These are phyloP conservation scores for Exophiala viscosa DNA, from an alignment of 2,329 filamentous ascomycete genomes.

Conservation along the genomic window DNA sequence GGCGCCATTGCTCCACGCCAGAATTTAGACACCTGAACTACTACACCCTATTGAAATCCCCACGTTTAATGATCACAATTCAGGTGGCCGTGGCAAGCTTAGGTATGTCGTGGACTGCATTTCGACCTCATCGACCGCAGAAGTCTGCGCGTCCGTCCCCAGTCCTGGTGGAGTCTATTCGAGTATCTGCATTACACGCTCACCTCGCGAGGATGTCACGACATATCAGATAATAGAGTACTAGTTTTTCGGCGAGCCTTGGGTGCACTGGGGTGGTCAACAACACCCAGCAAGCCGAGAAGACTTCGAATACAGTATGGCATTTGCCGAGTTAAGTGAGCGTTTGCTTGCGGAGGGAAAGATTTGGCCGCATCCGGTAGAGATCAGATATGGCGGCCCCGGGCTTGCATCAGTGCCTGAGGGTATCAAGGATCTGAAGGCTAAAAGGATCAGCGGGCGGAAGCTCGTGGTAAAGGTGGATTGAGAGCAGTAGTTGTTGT, in stretches of 20 bases:
- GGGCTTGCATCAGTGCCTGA: background rate
- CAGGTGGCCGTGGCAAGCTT: background rate
- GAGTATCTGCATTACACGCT: background rate
- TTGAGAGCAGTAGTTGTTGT: background rate
- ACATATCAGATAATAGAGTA: background rate
- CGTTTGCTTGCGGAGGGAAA: background rate
- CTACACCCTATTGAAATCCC: conserved; percentile 39
- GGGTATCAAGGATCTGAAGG: background rate
- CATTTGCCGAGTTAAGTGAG: background rate
- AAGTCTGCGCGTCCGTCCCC: background rate
- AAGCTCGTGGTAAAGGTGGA: background rate
- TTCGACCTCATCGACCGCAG: background rate
- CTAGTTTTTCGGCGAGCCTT: background rate
- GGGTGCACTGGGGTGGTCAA: background rate
- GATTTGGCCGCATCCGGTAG: background rate
- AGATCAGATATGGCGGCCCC: background rate
- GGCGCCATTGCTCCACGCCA: too few species aligned
- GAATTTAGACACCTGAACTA: too few species aligned
- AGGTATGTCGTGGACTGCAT: background rate
- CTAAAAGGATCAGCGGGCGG: background rate
- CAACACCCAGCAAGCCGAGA: background rate
- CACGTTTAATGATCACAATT: background rate
- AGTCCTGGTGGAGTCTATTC: background rate
- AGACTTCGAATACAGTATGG: background rate
- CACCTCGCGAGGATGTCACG: background rate